Evolutionary conservation across 306 rosid species (phyloP).

Genomic region (Glycine tomentella): DNA sequence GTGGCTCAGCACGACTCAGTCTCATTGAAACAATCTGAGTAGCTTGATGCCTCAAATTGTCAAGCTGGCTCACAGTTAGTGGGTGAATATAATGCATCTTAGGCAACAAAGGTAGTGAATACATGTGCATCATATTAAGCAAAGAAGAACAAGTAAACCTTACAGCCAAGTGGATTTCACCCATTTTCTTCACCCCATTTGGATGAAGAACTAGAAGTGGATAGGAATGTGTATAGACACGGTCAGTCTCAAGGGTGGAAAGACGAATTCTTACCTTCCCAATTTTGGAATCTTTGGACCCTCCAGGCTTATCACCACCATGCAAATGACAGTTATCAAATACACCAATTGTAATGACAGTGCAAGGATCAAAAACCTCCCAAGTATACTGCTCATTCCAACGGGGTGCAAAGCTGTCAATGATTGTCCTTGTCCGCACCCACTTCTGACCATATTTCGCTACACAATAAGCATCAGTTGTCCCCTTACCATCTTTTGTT

Average conservation of each 20-base stretch:
- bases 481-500: conserved; percentile 83
- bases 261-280: conserved; percentile 98
- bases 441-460: conserved; percentile 98
- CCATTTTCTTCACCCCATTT: conserved; percentile 96
- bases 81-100: conserved; percentile 97
- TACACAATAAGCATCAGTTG: conserved; percentile 93
- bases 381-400: conserved; percentile 99
- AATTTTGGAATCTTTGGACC: conserved; percentile 73
- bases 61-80: conserved; percentile 91
- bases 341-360: conserved; percentile 95
- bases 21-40: conserved; percentile 88
- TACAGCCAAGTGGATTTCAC: conserved; percentile 97
- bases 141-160: conserved; percentile 91
- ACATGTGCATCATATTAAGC: conserved; percentile 99
- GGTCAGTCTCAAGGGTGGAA: conserved; percentile 92
- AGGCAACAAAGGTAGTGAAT: conserved; percentile 88
- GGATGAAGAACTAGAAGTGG: conserved; percentile 88
- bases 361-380: conserved; percentile 98
- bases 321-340: conserved; percentile 94
- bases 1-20: conserved; percentile 92
- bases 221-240: conserved; percentile 92
- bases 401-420: conserved; percentile 80
- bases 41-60: conserved; percentile 93
- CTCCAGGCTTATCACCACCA: conserved; percentile 84
- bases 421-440: conserved; percentile 96